Evolutionary conservation across 2,329 filamentous ascomycete species (phyloP), one percentile per base, ranked within the genome.

Genomic region (Colletotrichum tabaci): DNA sequence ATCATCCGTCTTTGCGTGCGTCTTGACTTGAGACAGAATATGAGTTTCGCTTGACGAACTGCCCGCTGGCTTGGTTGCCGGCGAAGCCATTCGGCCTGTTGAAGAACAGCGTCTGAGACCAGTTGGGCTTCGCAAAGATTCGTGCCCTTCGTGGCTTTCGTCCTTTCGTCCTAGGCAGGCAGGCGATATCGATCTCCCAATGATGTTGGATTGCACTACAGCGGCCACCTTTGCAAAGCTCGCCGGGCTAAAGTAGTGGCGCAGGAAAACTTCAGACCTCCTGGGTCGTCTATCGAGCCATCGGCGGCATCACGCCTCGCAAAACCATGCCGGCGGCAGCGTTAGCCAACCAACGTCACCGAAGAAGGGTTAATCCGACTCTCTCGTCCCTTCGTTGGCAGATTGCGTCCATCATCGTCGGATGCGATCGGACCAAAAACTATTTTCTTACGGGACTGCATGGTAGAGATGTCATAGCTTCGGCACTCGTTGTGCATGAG

Each of bases 261-360:
- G 52, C 68, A 61, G 61, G 61, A 65, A 40, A 15, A 60, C 58
- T 47, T 57, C 52, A 8, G 64, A 18, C 40, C 53, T 63, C 49
- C 21, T 42, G 49, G 42, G 21, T 47, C 30, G 30, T 30, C 47
- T 42, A 23, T 52, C 60, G 47, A 62, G n/a, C 16, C 26, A 23
- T 52, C 60, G 35, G 42, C 60, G 47, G 60, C 60, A 30, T 50
- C 47, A 26, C 60, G 60, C 60, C 46, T 50, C 40, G n/a, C 23
- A 67, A 52, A 57, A 67, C 44, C 49, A 52, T 26, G 65, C 38
- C 26, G 65, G 60, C 40, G 66, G 53, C 58, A 60, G 61, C 23
- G 44, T 42, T 21, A 18, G 60, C 44, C 69, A 47, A 42, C 35
- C 46, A 55, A 49, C 55, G 53, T 53, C 60, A 58, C 26, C 23